phyloP scores from a whole-genome alignment of 169 alveolate species.

The Plasmodium gonderi region DNA sequence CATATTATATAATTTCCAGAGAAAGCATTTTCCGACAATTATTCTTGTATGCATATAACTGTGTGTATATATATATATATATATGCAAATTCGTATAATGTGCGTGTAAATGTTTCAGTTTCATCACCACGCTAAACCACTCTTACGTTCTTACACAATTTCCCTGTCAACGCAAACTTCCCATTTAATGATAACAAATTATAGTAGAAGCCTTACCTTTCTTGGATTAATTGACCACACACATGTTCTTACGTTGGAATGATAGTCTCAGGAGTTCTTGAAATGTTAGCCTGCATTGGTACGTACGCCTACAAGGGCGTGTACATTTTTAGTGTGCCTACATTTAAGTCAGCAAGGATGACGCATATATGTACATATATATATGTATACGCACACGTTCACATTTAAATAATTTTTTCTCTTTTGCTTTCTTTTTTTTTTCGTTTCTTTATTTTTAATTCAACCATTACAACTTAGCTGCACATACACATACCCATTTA shows the following conservation, averaged over 20 bases:
- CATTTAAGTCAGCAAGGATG: neutral
- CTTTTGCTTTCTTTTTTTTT: neutral
- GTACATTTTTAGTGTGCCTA: neutral
- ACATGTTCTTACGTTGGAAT: neutral
- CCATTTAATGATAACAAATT: neutral
- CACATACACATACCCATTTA: neutral
- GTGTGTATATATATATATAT: too few species aligned
- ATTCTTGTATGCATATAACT: too few species aligned
- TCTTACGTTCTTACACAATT: too few species aligned
- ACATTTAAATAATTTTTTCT: neutral
- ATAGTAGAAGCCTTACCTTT: neutral
- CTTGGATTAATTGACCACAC: neutral
- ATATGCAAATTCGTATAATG: too few species aligned
- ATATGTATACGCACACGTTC: neutral
- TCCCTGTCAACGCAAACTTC: too few species aligned
- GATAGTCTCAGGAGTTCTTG: neutral
- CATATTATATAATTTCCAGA: too few species aligned
- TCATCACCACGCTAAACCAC: neutral
- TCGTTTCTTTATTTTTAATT: neutral
- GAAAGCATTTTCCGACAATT: too few species aligned
- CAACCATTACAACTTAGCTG: neutral
- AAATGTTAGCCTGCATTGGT: neutral
- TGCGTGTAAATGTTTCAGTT: too few species aligned
- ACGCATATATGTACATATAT: neutral
- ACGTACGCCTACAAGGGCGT: neutral